Conservation (phyloP, 2,329 filamentous ascomycete genomes). For the Magnaporthales sp. region DNA sequence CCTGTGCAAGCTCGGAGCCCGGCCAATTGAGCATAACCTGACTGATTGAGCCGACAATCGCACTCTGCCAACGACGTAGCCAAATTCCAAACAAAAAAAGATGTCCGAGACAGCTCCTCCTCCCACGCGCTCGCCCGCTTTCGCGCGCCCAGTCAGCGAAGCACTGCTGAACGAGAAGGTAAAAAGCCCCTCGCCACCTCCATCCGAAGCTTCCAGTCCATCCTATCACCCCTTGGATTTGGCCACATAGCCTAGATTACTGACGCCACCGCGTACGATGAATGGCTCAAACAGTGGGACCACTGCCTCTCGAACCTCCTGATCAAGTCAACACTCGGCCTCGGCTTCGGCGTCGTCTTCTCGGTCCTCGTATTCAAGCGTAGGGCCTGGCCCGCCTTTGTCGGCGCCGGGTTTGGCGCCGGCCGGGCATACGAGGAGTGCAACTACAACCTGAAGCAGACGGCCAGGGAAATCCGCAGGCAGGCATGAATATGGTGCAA, state of each 20-base stretch:
- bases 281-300: constrained; percentile 64
- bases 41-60: background rate
- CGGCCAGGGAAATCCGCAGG: constrained; percentile 48
- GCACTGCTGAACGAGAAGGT: constrained; percentile 99
- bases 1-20: background rate
- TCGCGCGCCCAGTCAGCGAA: constrained; percentile 88
- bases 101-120: constrained; percentile 48
- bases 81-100: constrained; percentile 7
- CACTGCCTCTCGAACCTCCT: constrained; percentile 95
- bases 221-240: background rate
- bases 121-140: constrained; percentile 51
- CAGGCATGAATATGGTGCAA: constrained; percentile 26
- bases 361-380: constrained; percentile 97
- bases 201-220: background rate
- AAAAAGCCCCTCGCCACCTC: constrained; percentile 19
- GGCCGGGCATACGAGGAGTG: constrained; percentile 98
- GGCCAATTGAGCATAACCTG: background rate
- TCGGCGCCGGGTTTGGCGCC: constrained; percentile 89
- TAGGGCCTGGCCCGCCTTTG: constrained; percentile 93
- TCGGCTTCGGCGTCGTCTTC: constrained; percentile 97
- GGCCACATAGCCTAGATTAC: constrained; percentile 3
- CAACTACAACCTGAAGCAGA: constrained; percentile 67
- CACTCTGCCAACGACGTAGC: background rate
- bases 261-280: constrained; percentile 9
- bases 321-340: constrained; percentile 91